Evolutionary conservation across 345 rosid species (phyloP).

Genomic region (Linum trigynum): DNA sequence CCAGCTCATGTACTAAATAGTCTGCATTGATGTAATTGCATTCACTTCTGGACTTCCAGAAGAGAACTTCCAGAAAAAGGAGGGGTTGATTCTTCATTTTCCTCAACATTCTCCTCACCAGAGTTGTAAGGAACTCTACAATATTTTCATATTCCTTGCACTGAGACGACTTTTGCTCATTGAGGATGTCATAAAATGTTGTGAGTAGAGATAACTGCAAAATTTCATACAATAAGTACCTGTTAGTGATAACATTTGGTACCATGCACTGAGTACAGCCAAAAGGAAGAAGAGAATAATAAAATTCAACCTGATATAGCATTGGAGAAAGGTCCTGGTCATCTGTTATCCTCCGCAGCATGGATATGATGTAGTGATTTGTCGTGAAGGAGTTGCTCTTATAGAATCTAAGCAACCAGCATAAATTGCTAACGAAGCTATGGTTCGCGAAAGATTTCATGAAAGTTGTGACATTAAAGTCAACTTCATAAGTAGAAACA

Average conservation of each 20-base stretch:
- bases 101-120: constrained; percentile 64
- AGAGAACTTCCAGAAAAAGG: constrained; percentile 87
- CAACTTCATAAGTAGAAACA: constrained; percentile 63
- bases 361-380: constrained; percentile 52
- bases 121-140: constrained; percentile 50
- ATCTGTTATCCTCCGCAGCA: constrained; percentile 67
- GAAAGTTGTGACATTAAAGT: constrained; percentile 66
- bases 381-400: constrained; percentile 56
- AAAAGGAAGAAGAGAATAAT: no score
- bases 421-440: constrained; percentile 69
- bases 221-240: constrained; percentile 5
- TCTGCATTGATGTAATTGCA: constrained; percentile 84
- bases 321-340: constrained; percentile 83
- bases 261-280: no score
- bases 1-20: constrained; percentile 70
- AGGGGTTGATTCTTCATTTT: constrained; percentile 85
- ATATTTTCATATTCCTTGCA: constrained; percentile 46
- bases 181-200: constrained; percentile 63
- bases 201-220: constrained; percentile 73
- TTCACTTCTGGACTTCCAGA: constrained; percentile 76
- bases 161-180: constrained; percentile 63
- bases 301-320: constrained; percentile 73
- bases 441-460: constrained; percentile 70
- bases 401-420: constrained; percentile 89
- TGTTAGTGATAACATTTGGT: no score